phyloP scores from a whole-genome alignment of 73 alveolate species.

The Durusdinium trenchii region DNA sequence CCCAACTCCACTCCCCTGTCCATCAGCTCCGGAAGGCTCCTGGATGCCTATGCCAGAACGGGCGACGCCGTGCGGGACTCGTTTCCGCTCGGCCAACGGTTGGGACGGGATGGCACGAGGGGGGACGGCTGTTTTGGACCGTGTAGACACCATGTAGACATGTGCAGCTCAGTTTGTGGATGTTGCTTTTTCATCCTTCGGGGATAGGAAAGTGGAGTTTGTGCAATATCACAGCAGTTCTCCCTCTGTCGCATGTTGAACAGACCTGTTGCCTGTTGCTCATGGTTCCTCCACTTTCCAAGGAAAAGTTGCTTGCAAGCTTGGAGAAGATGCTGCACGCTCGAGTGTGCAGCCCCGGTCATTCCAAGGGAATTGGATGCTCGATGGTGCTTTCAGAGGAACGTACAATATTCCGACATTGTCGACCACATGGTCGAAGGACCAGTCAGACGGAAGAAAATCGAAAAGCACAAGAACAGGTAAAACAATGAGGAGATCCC shows the following conservation, averaged over 20 bases:
- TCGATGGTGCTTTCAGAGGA: neutral
- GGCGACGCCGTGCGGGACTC: too few relatives aligned
- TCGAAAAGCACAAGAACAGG: neutral
- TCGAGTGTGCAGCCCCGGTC: neutral
- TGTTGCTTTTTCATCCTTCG: neutral
- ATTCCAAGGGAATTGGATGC: neutral
- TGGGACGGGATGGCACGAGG: too few relatives aligned
- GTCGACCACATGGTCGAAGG: neutral
- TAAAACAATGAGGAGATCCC: neutral
- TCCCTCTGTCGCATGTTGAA: neutral
- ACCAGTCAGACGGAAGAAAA: neutral
- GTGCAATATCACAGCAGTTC: neutral
- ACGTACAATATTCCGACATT: neutral
- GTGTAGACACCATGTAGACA: too few relatives aligned
- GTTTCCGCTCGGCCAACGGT: too few relatives aligned
- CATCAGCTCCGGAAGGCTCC: too few relatives aligned
- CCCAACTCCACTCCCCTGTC: too few relatives aligned
- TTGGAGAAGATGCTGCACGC: conserved; percentile 30
- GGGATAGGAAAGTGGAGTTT: neutral
- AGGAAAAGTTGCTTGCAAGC: neutral
- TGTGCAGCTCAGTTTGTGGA: too few relatives aligned
- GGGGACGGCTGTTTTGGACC: too few relatives aligned
- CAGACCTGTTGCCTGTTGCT: neutral
- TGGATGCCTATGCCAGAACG: too few relatives aligned
- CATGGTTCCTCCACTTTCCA: neutral